Base-by-base conservation (phyloP, 23 red algal genomes). In the Porphyridium purpureum region DNA sequence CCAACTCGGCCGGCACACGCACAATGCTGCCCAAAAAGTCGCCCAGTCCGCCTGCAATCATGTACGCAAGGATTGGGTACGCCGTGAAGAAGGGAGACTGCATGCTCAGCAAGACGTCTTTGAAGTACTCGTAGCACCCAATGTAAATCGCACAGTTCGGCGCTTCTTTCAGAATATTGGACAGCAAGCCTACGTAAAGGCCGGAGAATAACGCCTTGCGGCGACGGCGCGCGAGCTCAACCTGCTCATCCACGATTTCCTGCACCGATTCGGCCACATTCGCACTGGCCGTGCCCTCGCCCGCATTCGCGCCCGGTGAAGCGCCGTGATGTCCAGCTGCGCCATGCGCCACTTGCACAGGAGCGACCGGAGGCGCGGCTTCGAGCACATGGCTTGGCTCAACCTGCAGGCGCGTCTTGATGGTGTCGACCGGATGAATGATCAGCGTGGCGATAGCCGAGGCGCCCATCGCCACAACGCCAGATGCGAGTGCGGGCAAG, bases 141-240 rank as follows among this genome's bases (percentile, higher is more conserved):
- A 82, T 55, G 42, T 82, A 82, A 26, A 82, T 70, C 27, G 76
- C 76, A 14, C 64, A 64, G 47, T 82, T 82, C 23, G 76, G 76
- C 19, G 76, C 76, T 57, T 82, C 76, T 46, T 82, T 82, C 9
- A 48, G 38, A 4, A 82, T 42, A 46, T 82, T 82, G 30, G 54
- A 62, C 4, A 42, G 21, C 5, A 82, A 64, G 0, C 76, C 76
- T 2, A 34, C 8, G 23, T 82, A 82, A 35, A 82, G 59, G 6
- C 27, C 26, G 5, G 27, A 24, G n/a, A n/a, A n/a, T n/a, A n/a
- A n/a, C n/a, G n/a, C n/a, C n/a, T n/a, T n/a, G n/a, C n/a, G n/a
- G n/a, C n/a, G n/a, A n/a, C n/a, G n/a, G n/a, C n/a, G n/a, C n/a
- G n/a, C n/a, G n/a, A n/a, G n/a, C n/a, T n/a, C n/a, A n/a, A n/a